phyloP scores from a whole-genome alignment of 805 yeast genomes.

The Schizosaccharomyces octosporus region DNA sequence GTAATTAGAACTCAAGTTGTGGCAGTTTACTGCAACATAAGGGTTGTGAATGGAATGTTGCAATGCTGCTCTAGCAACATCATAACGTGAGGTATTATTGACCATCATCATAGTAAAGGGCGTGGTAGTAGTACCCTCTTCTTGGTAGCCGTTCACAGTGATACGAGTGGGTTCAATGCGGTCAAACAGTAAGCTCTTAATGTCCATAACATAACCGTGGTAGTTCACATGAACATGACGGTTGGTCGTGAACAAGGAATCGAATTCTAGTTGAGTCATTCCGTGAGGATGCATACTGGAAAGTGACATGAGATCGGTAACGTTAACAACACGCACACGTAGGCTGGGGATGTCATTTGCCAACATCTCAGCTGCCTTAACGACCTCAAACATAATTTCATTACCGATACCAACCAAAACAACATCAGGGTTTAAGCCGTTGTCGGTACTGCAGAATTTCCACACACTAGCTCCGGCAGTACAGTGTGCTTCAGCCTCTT shows the following conservation, averaged over 20 bases:
- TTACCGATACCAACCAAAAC: conserved; percentile 9
- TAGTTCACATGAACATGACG: conserved; percentile 8
- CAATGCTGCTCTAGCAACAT: conserved; percentile 7
- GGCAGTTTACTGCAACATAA: conserved; percentile 5
- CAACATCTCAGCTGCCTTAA: conserved; percentile 8
- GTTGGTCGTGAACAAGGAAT: conserved; percentile 7
- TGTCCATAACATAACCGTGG: conserved; percentile 9
- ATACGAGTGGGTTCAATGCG: conserved; percentile 6
- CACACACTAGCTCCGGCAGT: conserved; percentile 10
- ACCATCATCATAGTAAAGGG: conserved; percentile 9
- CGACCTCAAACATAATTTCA: conserved; percentile 9
- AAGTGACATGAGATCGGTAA: conserved; percentile 8
- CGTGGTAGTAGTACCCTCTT: conserved; percentile 9
- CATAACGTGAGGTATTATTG: conserved; percentile 7
- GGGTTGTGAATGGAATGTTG: conserved; percentile 6
- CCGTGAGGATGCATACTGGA: conserved; percentile 8
- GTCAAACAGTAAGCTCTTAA: conserved; percentile 8
- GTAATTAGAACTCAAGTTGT: conserved; percentile 5
- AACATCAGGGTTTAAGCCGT: conserved; percentile 8
- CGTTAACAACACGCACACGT: conserved; percentile 9
- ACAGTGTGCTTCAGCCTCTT: conserved; percentile 9
- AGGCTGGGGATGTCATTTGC: conserved; percentile 6
- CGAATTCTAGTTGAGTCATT: conserved; percentile 5
- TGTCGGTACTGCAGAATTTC: conserved; percentile 8
- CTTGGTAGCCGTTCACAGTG: conserved; percentile 7